phyloP scores from a whole-genome alignment of 192 early-diverging fungal species.

The Chytriomyces sp. region DNA sequence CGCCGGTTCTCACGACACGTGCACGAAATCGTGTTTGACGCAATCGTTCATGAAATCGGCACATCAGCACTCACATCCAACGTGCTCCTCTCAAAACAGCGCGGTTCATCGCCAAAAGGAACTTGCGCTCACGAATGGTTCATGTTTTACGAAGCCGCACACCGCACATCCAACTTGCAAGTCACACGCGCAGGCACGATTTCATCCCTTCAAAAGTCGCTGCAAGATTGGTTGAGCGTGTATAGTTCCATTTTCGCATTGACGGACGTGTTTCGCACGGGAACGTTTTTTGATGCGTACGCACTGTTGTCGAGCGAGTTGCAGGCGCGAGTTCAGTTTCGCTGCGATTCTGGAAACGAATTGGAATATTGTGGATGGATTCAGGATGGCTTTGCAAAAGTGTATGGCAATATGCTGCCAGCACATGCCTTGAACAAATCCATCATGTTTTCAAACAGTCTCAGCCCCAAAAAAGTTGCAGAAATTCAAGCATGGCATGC shows the following conservation, averaged over 20 bases:
- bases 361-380: not conserved
- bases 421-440: not conserved
- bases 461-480: constrained; percentile 18
- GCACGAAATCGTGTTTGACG: not conserved
- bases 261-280: constrained; percentile 15
- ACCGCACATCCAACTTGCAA: not conserved
- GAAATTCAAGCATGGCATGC: not conserved
- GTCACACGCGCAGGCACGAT: not conserved
- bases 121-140: constrained; percentile 36
- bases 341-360: constrained; percentile 19
- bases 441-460: constrained; percentile 18
- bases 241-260: constrained; percentile 15
- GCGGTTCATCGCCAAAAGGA: not conserved
- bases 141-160: constrained; percentile 22
- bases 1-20: not conserved
- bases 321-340: constrained; percentile 11
- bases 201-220: not conserved
- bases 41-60: not conserved
- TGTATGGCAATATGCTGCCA: not conserved
- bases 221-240: constrained; percentile 6
- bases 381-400: not conserved
- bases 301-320: not conserved
- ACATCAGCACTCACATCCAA: constrained; percentile 11
- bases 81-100: not conserved
- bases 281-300: constrained; percentile 1